Base-by-base conservation (phyloP, 768 basidiomycete genomes). In the Pholiota microspora region DNA sequence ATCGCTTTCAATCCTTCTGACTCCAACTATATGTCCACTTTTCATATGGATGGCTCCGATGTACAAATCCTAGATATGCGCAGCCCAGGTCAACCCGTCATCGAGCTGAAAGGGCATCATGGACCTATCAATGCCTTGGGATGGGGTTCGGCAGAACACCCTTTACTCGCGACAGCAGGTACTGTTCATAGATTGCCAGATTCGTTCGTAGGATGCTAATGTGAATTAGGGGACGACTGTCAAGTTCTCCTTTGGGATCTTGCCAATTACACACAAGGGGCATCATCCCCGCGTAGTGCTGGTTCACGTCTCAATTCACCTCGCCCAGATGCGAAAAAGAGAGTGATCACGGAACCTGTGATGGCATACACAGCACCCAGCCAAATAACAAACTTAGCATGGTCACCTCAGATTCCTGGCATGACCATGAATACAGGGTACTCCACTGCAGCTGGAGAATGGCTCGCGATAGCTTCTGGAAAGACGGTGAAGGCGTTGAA, bases 1-100 rank as follows among this genome's bases (percentile, higher is more conserved):
- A 90, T 96, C 54, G 89, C 89, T 23, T 96, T 96, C 76, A 94
- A 93, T 64, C 94, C 95, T 0, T 81, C 85, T 6, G 88, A 91
- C 69, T 89, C 94, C 13, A 94, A 97, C 62, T 97, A 96, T 69
- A 91, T 99, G 84, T 92, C 94, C 10, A 96, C 94, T 2, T 97
- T 98, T 71, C 96, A 98, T 64, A 88, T 93, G 80, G 94, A 97
- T 65, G 91, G 92, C 46, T 70, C 79, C 16, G 90, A 94, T 63
- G 80, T 97, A 3, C 91, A 97, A 67, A 92, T 99, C 24, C 76
- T 99, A 58, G 97, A 99, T 64, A 98, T 98, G 92, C 84, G 97
- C 49, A 91, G 87, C 70, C 97, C 97, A 1, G 97, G 97, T 2
- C 86, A 91, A 57, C 94, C 97, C 0, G 94, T 98, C 15, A 88